Base-by-base conservation (phyloP, 495 filamentous ascomycete genomes). In the Margaritispora aquatica region DNA sequence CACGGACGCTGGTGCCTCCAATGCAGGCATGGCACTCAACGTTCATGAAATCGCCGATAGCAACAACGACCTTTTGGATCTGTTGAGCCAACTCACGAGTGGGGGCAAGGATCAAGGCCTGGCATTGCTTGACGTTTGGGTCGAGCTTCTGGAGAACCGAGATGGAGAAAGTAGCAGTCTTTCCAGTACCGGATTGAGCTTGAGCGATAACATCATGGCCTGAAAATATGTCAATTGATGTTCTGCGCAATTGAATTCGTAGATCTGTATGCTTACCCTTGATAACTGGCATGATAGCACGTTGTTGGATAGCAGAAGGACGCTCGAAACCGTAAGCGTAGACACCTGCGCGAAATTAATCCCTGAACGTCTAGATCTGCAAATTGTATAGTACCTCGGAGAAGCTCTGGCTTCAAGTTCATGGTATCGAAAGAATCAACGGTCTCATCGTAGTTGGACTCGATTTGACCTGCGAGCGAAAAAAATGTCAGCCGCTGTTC, bases 401-500 rank as follows among this genome's bases (percentile, higher is more conserved):
- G 88, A 70, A 98, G 86, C 84, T 98, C 94, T 51, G 88, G 67
- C 84, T 95, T 96, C 69, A 98, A 83, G 77, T 87, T 86, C 94
- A 98, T 98, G 62, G 91, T 82, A 77, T 98, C 94, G 76, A 98
- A 98, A 58, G 92, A 96, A 77, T 99, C 94, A 74, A 92, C 94
- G 69, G 93, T 90, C 84, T 99, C 95, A 84, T 99, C 94, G 79
- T 99, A 99, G 89, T 97, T 99, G 70, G 92, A 96, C 80, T 97
- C 94, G 81, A 99, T 97, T 80, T 92, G 89, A 73, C 89, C 95
- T 96, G 77, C 70, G 69, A 31, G 24, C 29, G 5, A 17, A 52
- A 61, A 27, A 54, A 59, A 41, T 23, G 48, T 64, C 27, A 68
- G 63, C 61, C 24, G 53, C 41, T n/a, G 26, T 57, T 59, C 44